Evolutionary conservation across 1,139 yeast species (phyloP), one percentile per base, ranked within the genome.

Genomic region (Nakaseomyces glabratus): DNA sequence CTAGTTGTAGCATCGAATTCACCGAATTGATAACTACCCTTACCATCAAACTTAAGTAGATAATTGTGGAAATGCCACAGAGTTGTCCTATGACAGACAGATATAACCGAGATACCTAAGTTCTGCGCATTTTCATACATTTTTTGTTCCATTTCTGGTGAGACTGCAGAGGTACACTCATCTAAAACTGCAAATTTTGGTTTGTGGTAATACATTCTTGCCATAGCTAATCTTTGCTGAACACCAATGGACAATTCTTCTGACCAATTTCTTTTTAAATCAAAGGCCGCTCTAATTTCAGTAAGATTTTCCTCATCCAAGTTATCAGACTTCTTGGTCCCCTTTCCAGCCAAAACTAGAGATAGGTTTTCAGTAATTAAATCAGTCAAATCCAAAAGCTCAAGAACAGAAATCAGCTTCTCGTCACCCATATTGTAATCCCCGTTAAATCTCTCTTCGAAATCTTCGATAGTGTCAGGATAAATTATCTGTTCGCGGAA

Each of bases 171-270:
- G 0, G 97, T 88, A 60, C 96, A 88, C 61, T 88, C 96, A 61
- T 88, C 97, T 45, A 88, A 66, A 19, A 88, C 95, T 0, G 96
- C 96, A 65, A 85, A 88, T 59, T 76, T 80, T 2, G 97, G 97
- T 51, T 71, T 72, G 57, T 88, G 96, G 54, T 86, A 88, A 54
- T 82, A 88, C 57, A 88, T 66, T 49, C 96, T 71, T 2, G 94
- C 95, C 85, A 88, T 81, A 11, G 96, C 96, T 48, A 88, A 69
- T 49, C 95, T 68, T 57, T 88, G 96, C 58, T 88, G 96, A 15
- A 90, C 93, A 25, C 97, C 96, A 45, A 80, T 77, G 1, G 93
- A 80, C 43, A 88, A 66, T 47, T 86, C 86, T 49, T 85, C 95
- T 10, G 80, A 69, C 96, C 97, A 88, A 55, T 82, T 85, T 46